Base-by-base conservation (phyloP, 2,329 filamentous ascomycete genomes). In the Nemania sp. region DNA sequence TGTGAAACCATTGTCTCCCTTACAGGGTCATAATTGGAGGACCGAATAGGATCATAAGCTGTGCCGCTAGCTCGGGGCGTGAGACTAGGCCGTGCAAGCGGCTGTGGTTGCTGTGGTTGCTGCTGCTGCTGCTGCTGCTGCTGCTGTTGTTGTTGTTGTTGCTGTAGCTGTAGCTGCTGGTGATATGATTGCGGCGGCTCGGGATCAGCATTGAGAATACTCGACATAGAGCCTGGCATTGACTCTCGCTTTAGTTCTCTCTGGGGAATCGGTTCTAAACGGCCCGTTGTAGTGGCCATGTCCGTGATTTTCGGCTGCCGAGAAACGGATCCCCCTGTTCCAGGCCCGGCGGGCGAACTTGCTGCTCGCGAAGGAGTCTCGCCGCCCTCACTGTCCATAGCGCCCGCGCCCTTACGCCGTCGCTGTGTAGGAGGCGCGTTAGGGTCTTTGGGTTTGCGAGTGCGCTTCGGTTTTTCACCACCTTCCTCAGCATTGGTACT, bases 1-100 rank as follows among this genome's bases (percentile, higher is more conserved):
- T 80, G 74, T 61, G 78, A 64, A 40, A 81, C 65, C 68, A 86
- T 83, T 2, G 82, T 89, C 65, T 83, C 83, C 36, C 83, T 76
- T 43, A 86, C 77, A 1, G 83, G 83, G 61, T 86, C 83, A 61
- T 85, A 86, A 60, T 81, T 85, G n/a, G 88, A 82, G 5, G 82
- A 90, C 41, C 92, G 84, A 60, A 96, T 91, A 0, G 92, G 92
- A 70, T 97, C 92, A 73, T 94, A 97, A 65, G 88, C 90, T 66
- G 91, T 89, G 37, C 91, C 88, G 65, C 88, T 89, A 12, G 86
- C 86, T 44, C 87, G 77, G 43, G 78, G 74, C 7, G 78, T 76
- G 15, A 74, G 67, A 37, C 58, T 66, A 19, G 63, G 75, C 56
- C 57, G 71, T 59, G 75, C 23, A 9, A 77, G 63, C 52, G 78